Evolutionary conservation across 331 rosid species (phyloP).

Genomic region (Erythrophleum ivorense): DNA sequence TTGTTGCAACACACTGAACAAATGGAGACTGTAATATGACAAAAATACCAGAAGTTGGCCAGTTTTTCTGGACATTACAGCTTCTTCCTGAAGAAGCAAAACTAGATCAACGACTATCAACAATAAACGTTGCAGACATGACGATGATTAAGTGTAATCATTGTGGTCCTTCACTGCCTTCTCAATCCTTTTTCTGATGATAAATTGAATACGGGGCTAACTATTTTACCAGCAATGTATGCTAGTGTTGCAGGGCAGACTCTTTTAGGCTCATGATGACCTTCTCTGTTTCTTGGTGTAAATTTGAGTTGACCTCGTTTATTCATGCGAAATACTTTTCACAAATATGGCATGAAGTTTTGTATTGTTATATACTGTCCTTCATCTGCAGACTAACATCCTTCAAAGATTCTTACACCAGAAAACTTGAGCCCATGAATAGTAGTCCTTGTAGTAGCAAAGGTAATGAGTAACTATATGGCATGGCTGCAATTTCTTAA

Average conservation of each 20-base stretch:
- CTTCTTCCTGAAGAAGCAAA: slow-evolving; percentile 3
- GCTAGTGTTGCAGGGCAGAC: neutral
- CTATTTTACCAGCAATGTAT: neutral
- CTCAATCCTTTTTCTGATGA: neutral
- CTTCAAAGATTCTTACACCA: neutral
- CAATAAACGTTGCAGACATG: neutral
- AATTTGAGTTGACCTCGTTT: neutral
- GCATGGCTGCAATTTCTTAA: neutral
- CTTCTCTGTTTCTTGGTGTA: neutral
- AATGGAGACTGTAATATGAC: neutral
- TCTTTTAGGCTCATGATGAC: neutral
- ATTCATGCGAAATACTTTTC: neutral
- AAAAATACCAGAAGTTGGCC: neutral
- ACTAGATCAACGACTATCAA: neutral
- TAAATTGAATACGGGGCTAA: neutral
- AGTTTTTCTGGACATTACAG: neutral
- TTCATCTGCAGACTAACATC: neutral
- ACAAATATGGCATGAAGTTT: neutral
- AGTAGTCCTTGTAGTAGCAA: neutral
- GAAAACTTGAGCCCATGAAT: neutral
- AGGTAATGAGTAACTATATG: neutral
- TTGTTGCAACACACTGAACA: neutral
- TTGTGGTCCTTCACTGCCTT: neutral
- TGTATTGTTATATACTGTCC: neutral
- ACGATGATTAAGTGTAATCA: neutral